Conservation (phyloP, 495 filamentous ascomycete species). For the Daldinia grandis region DNA sequence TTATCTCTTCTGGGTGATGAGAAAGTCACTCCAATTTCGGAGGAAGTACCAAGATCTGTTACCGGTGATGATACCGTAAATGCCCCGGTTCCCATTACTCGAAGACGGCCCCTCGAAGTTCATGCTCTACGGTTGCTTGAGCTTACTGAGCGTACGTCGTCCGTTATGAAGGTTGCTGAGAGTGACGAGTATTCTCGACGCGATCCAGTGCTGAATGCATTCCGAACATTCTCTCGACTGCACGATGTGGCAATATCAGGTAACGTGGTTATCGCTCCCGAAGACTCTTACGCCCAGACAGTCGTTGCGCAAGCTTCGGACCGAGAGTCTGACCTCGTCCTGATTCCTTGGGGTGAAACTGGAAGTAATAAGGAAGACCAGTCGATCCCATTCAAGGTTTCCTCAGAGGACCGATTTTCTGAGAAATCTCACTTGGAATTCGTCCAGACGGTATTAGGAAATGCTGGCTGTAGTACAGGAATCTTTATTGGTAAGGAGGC, state of each 20-base stretch:
- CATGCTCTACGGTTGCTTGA: conserved; percentile 88
- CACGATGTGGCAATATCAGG: conserved; percentile 86
- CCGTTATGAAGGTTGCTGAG: conserved; percentile 93
- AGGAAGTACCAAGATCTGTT: conserved; percentile 40
- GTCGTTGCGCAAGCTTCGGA: conserved; percentile 73
- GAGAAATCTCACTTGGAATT: conserved; percentile 69
- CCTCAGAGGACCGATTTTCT: conserved; percentile 58
- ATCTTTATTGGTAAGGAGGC: conserved; percentile 83
- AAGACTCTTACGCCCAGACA: conserved; percentile 79
- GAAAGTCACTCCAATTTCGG: conserved; percentile 20
- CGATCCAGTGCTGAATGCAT: conserved; percentile 92
- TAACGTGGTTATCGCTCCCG: conserved; percentile 77
- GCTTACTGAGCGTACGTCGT: conserved; percentile 90
- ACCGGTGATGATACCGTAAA: conserved; percentile 32
- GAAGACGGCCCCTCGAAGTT: conserved; percentile 71
- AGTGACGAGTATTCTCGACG: conserved; percentile 75
- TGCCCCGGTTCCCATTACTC: conserved; percentile 33
- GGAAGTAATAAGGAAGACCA: conserved; percentile 73
- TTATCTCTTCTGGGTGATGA: conserved; percentile 76
- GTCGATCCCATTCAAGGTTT: conserved; percentile 50
- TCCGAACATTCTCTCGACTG: conserved; percentile 85
- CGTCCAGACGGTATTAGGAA: conserved; percentile 68
- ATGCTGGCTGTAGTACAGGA: conserved; percentile 72
- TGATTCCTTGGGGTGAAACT: conserved; percentile 93
- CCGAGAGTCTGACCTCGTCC: conserved; percentile 76